Evolutionary conservation across 2,329 filamentous ascomycete species (phyloP).

Genomic region (Coniochaeta sp.): DNA sequence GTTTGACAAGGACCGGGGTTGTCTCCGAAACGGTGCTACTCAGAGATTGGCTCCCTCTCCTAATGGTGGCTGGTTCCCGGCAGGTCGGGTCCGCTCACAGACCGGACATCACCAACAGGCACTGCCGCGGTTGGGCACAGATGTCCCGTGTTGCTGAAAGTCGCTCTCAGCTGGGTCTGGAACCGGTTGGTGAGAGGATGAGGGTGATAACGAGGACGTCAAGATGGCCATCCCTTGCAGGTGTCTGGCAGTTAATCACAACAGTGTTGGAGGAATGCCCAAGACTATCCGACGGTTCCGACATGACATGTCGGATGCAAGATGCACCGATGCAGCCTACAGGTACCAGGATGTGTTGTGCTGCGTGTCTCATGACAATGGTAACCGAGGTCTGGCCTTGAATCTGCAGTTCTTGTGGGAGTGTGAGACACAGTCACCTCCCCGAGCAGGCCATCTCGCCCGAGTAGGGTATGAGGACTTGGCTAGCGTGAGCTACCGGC

Average conservation of each 20-base stretch:
- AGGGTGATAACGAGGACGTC: no score
- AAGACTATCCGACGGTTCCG: background rate
- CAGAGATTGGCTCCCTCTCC: background rate
- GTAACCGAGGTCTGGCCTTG: background rate
- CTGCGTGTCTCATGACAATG: background rate
- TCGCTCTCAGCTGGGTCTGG: no score
- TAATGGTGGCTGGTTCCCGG: background rate
- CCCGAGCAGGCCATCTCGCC: background rate
- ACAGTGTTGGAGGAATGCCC: no score
- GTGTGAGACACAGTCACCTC: background rate
- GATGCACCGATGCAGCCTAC: background rate
- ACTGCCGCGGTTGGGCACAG: background rate
- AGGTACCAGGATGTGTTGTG: background rate
- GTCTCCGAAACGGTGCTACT: background rate
- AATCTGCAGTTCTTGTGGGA: background rate
- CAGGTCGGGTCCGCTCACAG: background rate
- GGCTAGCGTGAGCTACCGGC: background rate
- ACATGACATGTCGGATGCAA: background rate
- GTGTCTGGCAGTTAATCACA: no score
- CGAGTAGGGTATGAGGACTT: background rate
- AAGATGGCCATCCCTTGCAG: no score
- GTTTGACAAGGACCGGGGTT: background rate
- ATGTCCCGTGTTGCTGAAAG: background rate
- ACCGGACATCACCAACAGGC: background rate
- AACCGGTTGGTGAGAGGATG: no score